phyloP scores from a whole-genome alignment of 805 yeast genomes.

The Metschnikowia borealis region DNA sequence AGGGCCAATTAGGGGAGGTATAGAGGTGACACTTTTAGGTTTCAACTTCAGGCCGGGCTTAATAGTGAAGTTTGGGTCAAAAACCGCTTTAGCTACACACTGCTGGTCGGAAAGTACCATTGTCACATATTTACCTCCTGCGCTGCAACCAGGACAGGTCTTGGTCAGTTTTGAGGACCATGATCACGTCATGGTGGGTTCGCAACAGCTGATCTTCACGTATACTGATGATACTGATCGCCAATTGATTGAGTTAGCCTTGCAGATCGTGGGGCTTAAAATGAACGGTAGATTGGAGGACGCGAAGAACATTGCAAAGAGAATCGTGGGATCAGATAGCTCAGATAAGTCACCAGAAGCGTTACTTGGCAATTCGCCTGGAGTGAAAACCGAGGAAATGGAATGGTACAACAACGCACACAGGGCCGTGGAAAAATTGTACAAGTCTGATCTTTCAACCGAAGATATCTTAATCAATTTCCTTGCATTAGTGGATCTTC shows the following conservation, averaged over 20 bases:
- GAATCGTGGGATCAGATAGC: constrained; percentile 70
- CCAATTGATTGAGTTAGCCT: constrained; percentile 88
- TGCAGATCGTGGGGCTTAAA: constrained; percentile 93
- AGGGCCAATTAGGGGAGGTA: constrained; percentile 95
- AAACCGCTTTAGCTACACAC: constrained; percentile 76
- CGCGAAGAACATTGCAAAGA: constrained; percentile 87
- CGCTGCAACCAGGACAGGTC: constrained; percentile 85
- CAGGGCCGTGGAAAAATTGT: constrained; percentile 44
- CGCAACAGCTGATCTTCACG: constrained; percentile 67
- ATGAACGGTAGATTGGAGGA: constrained; percentile 96
- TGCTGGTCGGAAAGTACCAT: constrained; percentile 96
- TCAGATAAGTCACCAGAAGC: constrained; percentile 9
- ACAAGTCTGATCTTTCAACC: constrained; percentile 43
- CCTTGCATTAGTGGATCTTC: constrained; percentile 57
- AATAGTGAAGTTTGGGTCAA: constrained; percentile 80
- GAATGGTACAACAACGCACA: constrained; percentile 55
- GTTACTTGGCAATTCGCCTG: constrained; percentile 8
- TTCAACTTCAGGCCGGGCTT: constrained; percentile 80
- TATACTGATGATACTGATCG: constrained; percentile 94
- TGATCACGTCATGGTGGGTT: constrained; percentile 29
- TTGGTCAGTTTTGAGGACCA: constrained; percentile 72
- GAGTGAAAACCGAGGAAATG: constrained; percentile 21
- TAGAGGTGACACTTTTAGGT: constrained; percentile 89
- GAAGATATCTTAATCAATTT: constrained; percentile 49
- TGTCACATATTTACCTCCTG: constrained; percentile 91